Evolutionary conservation across 768 basidiomycete species (phyloP).

Genomic region (Clathrus columnatus): DNA sequence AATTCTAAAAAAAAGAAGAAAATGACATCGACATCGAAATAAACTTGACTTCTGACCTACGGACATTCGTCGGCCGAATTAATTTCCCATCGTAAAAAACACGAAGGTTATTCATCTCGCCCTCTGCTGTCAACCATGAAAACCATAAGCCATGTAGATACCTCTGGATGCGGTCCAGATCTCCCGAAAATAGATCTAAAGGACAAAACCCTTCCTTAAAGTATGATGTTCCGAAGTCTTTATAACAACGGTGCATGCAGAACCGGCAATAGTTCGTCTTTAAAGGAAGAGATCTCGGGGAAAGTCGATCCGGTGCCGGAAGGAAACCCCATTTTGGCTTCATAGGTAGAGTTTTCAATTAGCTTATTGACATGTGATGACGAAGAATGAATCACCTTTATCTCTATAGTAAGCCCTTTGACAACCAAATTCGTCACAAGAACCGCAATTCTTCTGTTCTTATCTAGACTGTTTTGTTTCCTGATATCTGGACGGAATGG

Average conservation of each 20-base stretch:
- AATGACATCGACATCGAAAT: background rate
- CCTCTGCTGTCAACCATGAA: constrained; percentile 58
- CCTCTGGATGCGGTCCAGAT: constrained; percentile 46
- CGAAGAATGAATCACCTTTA: constrained; percentile 55
- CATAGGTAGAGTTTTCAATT: background rate
- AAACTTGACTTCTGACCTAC: constrained; percentile 17
- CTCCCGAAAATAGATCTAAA: constrained; percentile 78
- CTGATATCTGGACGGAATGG: constrained; percentile 48
- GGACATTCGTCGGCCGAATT: constrained; percentile 51
- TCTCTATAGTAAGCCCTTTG: constrained; percentile 69
- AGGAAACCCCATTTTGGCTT: constrained; percentile 98
- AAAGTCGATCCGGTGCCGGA: constrained; percentile 54
- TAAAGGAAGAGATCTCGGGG: constrained; percentile 41
- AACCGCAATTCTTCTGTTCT: constrained; percentile 44
- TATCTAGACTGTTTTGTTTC: constrained; percentile 44
- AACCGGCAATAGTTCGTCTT: constrained; percentile 80
- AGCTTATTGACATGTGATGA: background rate
- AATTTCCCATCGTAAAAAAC: constrained; percentile 63
- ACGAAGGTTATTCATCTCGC: constrained; percentile 71
- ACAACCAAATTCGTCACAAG: constrained; percentile 78
- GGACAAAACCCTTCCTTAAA: constrained; percentile 62
- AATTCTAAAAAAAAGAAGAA: background rate
- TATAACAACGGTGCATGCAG: constrained; percentile 75
- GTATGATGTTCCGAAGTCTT: constrained; percentile 24
- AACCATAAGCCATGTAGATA: constrained; percentile 69